phyloP scores from a whole-genome alignment of 148 eudicot genomes.

The Camellia japonica region DNA sequence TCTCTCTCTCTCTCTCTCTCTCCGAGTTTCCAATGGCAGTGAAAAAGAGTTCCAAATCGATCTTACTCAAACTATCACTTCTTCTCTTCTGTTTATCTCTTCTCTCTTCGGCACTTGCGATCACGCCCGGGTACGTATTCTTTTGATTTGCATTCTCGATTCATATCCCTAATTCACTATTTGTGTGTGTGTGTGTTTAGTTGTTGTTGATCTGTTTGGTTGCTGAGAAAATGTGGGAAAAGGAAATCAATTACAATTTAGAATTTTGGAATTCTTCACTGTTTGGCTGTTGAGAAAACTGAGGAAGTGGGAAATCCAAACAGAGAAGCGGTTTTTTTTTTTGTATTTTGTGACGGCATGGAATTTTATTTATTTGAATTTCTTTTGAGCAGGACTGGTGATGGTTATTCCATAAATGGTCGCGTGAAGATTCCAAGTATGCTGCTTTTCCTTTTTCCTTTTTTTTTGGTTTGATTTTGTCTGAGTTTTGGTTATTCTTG shows the following conservation, averaged over 20 bases:
- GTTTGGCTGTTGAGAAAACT: conserved; percentile 5
- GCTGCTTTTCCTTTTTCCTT: not conserved
- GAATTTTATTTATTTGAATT: conserved; percentile 8
- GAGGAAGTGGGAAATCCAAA: not conserved
- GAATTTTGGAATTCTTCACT: not conserved
- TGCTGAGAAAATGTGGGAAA: not conserved
- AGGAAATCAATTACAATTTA: not conserved
- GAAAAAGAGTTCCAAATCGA: not conserved
- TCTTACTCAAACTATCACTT: conserved; percentile 3
- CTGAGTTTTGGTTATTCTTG: not conserved
- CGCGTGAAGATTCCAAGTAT: conserved; percentile 56
- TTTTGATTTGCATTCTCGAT: not conserved
- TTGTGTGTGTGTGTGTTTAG: too few species aligned
- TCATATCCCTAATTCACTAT: conserved; percentile 2
- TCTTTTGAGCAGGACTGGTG: conserved; percentile 36
- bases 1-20: not conserved
- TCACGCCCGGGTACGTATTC: conserved; percentile 21
- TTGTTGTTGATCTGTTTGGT: not conserved
- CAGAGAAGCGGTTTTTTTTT: not conserved
- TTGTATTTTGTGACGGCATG: not conserved
- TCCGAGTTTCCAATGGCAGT: conserved; percentile 5
- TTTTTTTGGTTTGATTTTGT: not conserved
- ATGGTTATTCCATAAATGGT: conserved; percentile 55
- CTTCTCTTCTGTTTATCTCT: conserved; percentile 3
- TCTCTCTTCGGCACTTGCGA: conserved; percentile 10